Base-by-base conservation (phyloP, 23 red algal genomes). In the Agarophyton chilense region DNA sequence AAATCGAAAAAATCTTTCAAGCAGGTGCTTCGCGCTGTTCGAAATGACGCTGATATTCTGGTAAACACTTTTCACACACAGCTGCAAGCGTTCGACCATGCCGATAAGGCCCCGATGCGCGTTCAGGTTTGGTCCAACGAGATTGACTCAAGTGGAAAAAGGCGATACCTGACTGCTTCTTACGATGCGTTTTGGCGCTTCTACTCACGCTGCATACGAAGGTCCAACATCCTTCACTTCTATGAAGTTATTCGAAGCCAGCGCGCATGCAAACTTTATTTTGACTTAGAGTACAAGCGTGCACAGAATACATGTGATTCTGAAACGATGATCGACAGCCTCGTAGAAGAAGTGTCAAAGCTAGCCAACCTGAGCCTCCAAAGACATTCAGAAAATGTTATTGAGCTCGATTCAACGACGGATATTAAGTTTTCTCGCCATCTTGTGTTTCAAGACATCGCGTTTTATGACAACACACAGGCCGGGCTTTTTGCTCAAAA, bases 211-310 rank as follows among this genome's bases (percentile, higher is more conserved):
- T 70, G 52, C 36, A 39, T 90, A 26, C 70, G 86, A n/a, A 21
- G 73, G n/a, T 55, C 50, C 24, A 65, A 28, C 54, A 51, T 17
- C 9, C 32, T 83, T 22, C 85, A 96, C 84, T 88, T 93, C 32
- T 94, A 94, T 86, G 95, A 98, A 76, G 84, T 98, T 1, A 92
- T 98, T 51, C 85, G 82, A 22, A 58, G 54, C n/a, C 72, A 61
- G 42, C 55, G 79, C 43, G 81, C 85, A 17, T 84, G 76, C 77
- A 94, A 94, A 52, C 74, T 94, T 8, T 98, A 94, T 68, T 92
- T 98, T 78, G 95, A 98, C 73, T 53, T 98, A 31, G 95, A 98
- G 79, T 94, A 87, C 60, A 52, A 57, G 21, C 65, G 64, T 6
- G 71, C 54, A 6, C 26, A 77, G 34, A 86, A 80, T 77, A 52